Conservation (phyloP, 2,329 filamentous ascomycete genomes). For the Colletotrichum phormii region DNA sequence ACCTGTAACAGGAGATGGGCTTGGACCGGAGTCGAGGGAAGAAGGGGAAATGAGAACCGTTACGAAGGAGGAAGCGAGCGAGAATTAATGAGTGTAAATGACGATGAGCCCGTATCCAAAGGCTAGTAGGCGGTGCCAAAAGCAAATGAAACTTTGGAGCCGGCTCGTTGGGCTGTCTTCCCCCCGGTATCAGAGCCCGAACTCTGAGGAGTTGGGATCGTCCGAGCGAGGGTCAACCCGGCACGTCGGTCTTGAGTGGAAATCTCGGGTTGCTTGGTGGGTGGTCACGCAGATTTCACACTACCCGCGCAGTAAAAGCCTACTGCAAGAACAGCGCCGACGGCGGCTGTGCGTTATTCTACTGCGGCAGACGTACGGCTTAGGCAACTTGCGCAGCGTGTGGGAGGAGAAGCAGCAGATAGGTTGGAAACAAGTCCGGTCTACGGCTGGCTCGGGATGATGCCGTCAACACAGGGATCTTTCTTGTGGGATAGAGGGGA, state of each 20-base stretch:
- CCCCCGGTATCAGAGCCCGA: conserved; percentile 31
- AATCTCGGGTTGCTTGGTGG: neutral
- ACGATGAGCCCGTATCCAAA: neutral
- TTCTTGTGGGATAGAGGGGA: neutral
- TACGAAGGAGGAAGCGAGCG: neutral
- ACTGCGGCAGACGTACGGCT: neutral
- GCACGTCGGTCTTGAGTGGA: neutral
- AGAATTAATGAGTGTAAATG: neutral
- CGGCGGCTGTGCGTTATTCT: neutral
- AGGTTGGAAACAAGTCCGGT: neutral
- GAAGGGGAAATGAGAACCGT: neutral
- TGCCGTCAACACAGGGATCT: neutral
- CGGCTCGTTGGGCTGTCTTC: conserved; percentile 6
- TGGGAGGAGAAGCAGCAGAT: neutral
- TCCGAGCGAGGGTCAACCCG: conserved; percentile 34
- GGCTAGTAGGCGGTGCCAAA: conserved; percentile 6
- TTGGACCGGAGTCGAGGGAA: neutral
- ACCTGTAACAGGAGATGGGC: too few species aligned
- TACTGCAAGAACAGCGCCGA: neutral
- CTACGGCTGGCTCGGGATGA: neutral
- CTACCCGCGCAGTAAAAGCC: neutral
- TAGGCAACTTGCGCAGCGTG: neutral
- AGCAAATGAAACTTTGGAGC: conserved; percentile 2
- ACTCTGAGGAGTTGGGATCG: conserved; percentile 5
- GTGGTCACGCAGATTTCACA: neutral